Conservation (phyloP, 1,139 yeast genomes). For the Zygosaccharomyces pseudobailii region DNA sequence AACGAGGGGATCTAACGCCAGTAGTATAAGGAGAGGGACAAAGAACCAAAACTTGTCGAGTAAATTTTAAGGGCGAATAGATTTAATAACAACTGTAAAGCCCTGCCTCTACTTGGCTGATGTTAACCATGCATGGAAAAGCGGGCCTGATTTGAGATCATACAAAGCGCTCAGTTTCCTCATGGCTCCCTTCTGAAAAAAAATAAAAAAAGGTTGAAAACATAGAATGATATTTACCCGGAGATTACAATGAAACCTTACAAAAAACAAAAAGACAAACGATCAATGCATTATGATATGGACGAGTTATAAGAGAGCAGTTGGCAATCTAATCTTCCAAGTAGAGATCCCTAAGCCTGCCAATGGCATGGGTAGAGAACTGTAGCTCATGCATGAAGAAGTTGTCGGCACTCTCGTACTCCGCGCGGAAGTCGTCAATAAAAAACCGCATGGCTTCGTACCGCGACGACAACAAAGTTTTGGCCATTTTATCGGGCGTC, state of each 20-base stretch:
- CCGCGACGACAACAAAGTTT: slow-evolving; percentile 57
- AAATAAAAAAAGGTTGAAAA: not conserved
- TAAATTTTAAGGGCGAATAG: not conserved
- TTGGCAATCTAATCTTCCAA: slow-evolving; percentile 5
- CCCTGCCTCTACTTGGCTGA: not conserved
- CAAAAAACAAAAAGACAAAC: not conserved
- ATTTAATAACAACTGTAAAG: not conserved
- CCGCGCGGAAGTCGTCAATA: slow-evolving; percentile 43
- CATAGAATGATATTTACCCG: not conserved
- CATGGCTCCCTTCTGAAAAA: not conserved
- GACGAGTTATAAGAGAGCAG: not conserved
- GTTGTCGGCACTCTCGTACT: slow-evolving; percentile 52
- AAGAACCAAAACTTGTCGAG: not conserved
- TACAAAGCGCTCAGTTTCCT: slow-evolving; percentile 3
- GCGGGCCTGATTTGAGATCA: slow-evolving; percentile 1
- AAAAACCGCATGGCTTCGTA: slow-evolving; percentile 72
- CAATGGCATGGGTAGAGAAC: slow-evolving; percentile 47
- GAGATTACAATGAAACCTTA: not conserved
- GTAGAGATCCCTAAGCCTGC: slow-evolving; percentile 39
- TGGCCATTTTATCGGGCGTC: slow-evolving; percentile 33
- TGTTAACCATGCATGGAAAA: not conserved
- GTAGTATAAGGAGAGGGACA: not conserved
- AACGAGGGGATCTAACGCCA: not conserved
- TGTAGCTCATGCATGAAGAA: slow-evolving; percentile 49
- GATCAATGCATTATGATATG: not conserved